A percentile compares a stretch with the other conserved stretches of the same genome.
Evolutionary conservation across 371 early-diverging fungal species (phyloP).

Genomic region (Rhizopus sp.): DNA sequence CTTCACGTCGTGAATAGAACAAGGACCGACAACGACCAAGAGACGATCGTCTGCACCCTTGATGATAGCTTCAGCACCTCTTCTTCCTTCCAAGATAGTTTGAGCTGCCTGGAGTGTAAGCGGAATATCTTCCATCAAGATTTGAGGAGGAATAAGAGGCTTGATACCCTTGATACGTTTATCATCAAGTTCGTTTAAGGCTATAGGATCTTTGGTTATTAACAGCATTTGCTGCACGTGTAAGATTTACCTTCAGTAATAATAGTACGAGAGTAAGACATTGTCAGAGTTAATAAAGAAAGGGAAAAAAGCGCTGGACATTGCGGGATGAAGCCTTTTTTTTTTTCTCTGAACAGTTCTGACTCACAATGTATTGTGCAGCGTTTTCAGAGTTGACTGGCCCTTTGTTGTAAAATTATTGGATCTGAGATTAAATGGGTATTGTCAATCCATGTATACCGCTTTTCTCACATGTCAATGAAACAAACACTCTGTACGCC

Average conservation of each 20-base stretch:
- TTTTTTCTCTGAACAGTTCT: not conserved
- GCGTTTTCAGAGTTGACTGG: no score
- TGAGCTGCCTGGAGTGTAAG: constrained; percentile 56
- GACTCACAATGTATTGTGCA: not conserved
- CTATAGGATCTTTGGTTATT: constrained; percentile 26
- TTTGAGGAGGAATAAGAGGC: constrained; percentile 94
- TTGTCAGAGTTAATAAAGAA: constrained; percentile 1
- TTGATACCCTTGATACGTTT: constrained; percentile 85
- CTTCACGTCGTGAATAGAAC: constrained; percentile 90
- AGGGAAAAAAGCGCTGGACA: not conserved
- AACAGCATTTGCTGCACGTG: not conserved
- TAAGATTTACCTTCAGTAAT: constrained; percentile 27
- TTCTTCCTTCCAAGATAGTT: constrained; percentile 53
- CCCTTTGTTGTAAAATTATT: no score
- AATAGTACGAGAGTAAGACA: constrained; percentile 22
- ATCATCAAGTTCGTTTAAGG: constrained; percentile 93
- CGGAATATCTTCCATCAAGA: constrained; percentile 89
- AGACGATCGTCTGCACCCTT: constrained; percentile 80
- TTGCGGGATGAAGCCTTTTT: not conserved
- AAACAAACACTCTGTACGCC: no score
- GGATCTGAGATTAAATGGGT: no score
- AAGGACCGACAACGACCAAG: constrained; percentile 81
- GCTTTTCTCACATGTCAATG: no score
- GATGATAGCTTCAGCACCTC: constrained; percentile 69
- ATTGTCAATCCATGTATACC: no score